These are phyloP conservation scores for Pythium aphanidermatum DNA, from an alignment of 352 stramenopile genomes.

Conservation along the genomic window DNA sequence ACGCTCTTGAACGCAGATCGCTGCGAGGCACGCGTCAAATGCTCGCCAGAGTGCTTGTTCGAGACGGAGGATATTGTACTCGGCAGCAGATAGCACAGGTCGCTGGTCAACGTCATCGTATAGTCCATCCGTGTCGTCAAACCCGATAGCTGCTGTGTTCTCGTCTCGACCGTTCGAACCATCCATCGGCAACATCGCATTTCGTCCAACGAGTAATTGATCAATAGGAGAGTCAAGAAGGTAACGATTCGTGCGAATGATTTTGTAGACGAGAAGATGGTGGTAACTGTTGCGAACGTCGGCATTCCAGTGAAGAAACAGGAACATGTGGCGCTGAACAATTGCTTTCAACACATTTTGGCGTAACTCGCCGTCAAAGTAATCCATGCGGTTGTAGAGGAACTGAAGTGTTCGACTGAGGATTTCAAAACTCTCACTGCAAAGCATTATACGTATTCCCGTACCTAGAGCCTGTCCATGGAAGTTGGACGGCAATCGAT, in stretches of 20 bases:
- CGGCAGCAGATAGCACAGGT: slow-evolving; percentile 27
- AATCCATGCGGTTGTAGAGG: slow-evolving; percentile 67
- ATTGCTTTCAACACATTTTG: slow-evolving; percentile 62
- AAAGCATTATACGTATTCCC: slow-evolving; percentile 62
- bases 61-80: slow-evolving; percentile 41
- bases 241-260: slow-evolving; percentile 51
- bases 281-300: slow-evolving; percentile 71
- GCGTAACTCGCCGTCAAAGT: slow-evolving; percentile 63
- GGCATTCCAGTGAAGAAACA: slow-evolving; percentile 76
- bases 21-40: slow-evolving; percentile 64
- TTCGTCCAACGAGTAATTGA: slow-evolving; percentile 49
- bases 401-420: slow-evolving; percentile 57
- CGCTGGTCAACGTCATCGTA: slow-evolving; percentile 21
- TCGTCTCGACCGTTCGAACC: slow-evolving; percentile 23
- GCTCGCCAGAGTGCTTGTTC: slow-evolving; percentile 71
- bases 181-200: slow-evolving; percentile 38
- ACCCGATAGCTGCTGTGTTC: slow-evolving; percentile 7
- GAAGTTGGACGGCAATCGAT: slow-evolving; percentile 40
- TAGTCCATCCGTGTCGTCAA: slow-evolving; percentile 11
- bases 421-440: slow-evolving; percentile 69
- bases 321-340: slow-evolving; percentile 66
- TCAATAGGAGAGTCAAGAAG: slow-evolving; percentile 62
- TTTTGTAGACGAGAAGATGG: slow-evolving; percentile 65
- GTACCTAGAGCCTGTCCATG: slow-evolving; percentile 44
- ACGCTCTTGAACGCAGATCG: slow-evolving; percentile 57